These are phyloP conservation scores for Thoreauomyces humboldtii DNA, from an alignment of 192 early-diverging fungal species.

Conservation along the genomic window DNA sequence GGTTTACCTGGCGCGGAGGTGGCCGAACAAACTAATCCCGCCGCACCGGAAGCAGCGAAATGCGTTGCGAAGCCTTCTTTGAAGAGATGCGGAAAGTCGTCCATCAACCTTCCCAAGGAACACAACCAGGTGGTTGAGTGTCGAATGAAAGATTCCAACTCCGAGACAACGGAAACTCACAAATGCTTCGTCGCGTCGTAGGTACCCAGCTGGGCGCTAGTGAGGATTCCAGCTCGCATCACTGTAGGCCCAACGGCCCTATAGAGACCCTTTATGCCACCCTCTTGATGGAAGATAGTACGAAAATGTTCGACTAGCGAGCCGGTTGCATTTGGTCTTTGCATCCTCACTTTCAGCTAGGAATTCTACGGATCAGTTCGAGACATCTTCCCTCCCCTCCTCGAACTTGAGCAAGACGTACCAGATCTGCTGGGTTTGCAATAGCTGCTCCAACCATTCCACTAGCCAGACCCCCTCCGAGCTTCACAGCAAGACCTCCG, in stretches of 20 bases:
- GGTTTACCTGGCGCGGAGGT: neutral
- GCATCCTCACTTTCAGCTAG: constrained; percentile 4
- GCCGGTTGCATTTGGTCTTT: neutral
- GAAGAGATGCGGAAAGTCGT: neutral
- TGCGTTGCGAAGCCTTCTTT: neutral
- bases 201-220: constrained; percentile 27
- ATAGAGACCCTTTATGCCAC: constrained; percentile 32
- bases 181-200: neutral
- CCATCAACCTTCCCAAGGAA: neutral
- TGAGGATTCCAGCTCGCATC: constrained; percentile 32
- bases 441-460: neutral
- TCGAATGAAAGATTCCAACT: no score
- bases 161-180: no score
- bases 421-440: constrained; percentile 4
- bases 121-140: no score
- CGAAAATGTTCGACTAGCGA: neutral
- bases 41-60: neutral
- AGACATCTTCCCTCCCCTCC: no score
- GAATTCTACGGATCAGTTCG: neutral
- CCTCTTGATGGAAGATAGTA: constrained; percentile 23
- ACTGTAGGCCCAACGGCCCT: constrained; percentile 30
- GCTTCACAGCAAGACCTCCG: neutral
- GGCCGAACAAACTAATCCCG: neutral
- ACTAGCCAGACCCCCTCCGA: neutral
- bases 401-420: neutral